A percentile compares a stretch with the other conserved stretches of the same genome.
phyloP scores from a whole-genome alignment of 176 grass and related monocot genomes.

The Bolboschoenus planiculmis region DNA sequence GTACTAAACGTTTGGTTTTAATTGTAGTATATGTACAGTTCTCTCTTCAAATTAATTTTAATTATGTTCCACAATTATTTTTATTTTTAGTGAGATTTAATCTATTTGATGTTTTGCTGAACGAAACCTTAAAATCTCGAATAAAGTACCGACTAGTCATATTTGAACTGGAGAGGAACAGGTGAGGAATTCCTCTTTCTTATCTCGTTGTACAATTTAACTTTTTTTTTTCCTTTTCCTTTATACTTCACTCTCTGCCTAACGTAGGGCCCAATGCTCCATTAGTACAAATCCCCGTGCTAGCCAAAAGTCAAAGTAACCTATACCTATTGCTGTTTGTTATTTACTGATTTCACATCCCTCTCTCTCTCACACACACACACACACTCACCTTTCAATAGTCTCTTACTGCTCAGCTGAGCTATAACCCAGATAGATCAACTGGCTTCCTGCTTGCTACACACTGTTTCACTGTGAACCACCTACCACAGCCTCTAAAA shows the following conservation, averaged over 20 bases:
- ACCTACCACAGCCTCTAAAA: background rate
- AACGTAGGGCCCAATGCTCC: background rate
- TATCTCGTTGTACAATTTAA: background rate
- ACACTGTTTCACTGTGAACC: conserved; percentile 1
- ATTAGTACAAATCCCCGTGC: conserved; percentile 23
- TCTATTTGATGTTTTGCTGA: background rate
- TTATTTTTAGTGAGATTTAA: no score
- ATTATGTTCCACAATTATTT: no score
- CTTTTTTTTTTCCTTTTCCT: background rate
- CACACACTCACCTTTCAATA: background rate
- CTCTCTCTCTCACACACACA: background rate
- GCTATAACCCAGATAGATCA: background rate
- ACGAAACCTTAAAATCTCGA: background rate
- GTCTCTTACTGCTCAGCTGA: background rate
- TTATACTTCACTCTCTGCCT: conserved; percentile 16
- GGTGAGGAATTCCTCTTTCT: background rate
- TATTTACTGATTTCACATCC: background rate
- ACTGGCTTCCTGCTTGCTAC: background rate
- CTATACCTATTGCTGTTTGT: conserved; percentile 9
- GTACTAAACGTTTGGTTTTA: no score
- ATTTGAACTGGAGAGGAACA: background rate
- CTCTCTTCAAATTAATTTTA: no score
- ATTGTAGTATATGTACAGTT: no score
- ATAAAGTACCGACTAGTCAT: background rate
- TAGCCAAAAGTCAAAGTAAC: conserved; percentile 13